Conservation (phyloP, 176 grass and related monocot species). For the Aegilops tauschii region DNA sequence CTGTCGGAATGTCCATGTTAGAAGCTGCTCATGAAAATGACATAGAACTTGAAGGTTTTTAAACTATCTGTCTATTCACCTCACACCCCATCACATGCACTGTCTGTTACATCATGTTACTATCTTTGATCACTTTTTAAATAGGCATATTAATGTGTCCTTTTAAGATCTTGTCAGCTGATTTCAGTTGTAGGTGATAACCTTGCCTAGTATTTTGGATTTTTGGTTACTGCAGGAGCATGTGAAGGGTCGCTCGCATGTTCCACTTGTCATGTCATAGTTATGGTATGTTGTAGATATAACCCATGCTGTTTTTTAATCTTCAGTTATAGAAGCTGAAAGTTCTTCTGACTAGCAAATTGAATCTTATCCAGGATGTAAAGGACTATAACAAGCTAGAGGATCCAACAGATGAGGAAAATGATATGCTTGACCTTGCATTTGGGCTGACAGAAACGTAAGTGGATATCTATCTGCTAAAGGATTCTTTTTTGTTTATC, state of each 20-base stretch:
- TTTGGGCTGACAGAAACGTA: conserved; percentile 96
- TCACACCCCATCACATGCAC: background rate
- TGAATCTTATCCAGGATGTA: conserved; percentile 60
- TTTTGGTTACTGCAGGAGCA: conserved; percentile 61
- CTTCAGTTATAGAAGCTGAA: conserved; percentile 14
- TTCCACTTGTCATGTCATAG: conserved; percentile 95
- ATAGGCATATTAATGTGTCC: background rate
- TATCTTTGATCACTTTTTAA: background rate
- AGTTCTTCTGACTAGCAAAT: conserved; percentile 8
- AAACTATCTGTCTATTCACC: background rate
- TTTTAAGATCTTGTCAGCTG: background rate
- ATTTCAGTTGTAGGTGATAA: background rate
- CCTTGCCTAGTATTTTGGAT: conserved; percentile 13
- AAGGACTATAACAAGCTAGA: conserved; percentile 85
- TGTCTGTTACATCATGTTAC: background rate
- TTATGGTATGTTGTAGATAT: conserved; percentile 61
- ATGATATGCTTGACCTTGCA: conserved; percentile 98
- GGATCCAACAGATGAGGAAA: conserved; percentile 97
- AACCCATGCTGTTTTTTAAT: background rate
- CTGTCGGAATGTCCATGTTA: conserved; percentile 92
- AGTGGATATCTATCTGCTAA: conserved; percentile 3
- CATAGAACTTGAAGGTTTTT: conserved; percentile 81
- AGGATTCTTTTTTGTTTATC: background rate
- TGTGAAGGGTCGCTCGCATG: conserved; percentile 95
- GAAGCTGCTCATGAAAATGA: conserved; percentile 98